These are phyloP conservation scores for Fusarium austroafricanum DNA, from an alignment of 2,329 filamentous ascomycete genomes.

Conservation along the genomic window DNA sequence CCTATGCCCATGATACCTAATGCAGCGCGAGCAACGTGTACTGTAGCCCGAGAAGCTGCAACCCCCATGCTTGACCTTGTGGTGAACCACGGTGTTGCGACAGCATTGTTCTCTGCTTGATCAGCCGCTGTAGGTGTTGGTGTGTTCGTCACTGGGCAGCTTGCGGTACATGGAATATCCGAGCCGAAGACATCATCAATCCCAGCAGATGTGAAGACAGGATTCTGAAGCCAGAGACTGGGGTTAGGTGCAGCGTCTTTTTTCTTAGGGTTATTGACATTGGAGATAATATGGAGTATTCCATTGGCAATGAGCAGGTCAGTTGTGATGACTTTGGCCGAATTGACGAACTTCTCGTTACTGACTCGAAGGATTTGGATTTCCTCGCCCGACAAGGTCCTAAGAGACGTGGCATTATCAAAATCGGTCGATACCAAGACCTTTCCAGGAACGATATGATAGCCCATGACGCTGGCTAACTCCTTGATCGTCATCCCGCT, in stretches of 20 bases:
- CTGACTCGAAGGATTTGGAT: constrained; percentile 56
- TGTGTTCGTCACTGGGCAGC: constrained; percentile 46
- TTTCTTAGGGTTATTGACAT: constrained; percentile 59
- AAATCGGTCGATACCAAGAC: constrained; percentile 63
- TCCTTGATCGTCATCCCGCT: constrained; percentile 59
- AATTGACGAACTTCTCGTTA: constrained; percentile 63
- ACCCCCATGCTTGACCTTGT: constrained; percentile 42
- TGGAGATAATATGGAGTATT: constrained; percentile 68
- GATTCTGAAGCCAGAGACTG: constrained; percentile 55
- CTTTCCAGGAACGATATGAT: constrained; percentile 71
- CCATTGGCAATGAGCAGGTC: constrained; percentile 68
- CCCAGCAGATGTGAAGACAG: constrained; percentile 66
- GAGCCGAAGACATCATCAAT: constrained; percentile 56
- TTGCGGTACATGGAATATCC: constrained; percentile 56
- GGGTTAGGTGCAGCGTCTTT: constrained; percentile 53
- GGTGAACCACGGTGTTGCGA: constrained; percentile 35
- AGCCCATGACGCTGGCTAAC: constrained; percentile 66
- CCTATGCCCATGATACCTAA: constrained; percentile 49
- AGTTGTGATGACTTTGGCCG: constrained; percentile 63
- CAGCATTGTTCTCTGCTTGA: constrained; percentile 30
- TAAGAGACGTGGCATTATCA: constrained; percentile 47
- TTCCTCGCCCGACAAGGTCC: constrained; percentile 52
- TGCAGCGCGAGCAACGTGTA: constrained; percentile 45
- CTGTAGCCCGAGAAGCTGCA: constrained; percentile 43
- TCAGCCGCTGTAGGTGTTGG: constrained; percentile 26